phyloP scores from a whole-genome alignment of 257 asterid species.

The Verbena officinalis region DNA sequence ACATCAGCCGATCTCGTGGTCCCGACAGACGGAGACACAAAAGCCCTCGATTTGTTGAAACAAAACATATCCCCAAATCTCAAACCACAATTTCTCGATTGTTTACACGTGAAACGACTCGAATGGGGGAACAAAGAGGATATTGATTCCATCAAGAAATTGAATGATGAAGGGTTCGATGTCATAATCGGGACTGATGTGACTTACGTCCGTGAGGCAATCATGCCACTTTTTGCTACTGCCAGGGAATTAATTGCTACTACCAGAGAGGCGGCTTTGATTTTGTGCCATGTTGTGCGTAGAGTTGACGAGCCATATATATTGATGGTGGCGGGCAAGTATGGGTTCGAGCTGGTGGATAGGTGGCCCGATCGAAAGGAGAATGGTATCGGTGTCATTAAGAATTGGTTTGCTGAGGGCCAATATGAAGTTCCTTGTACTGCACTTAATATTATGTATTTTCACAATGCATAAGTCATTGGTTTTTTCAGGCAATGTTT shows the following conservation, averaged over 20 bases:
- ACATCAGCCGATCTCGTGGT: conserved; percentile 68
- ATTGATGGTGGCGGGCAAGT: conserved; percentile 58
- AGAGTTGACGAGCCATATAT: conserved; percentile 82
- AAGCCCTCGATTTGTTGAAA: conserved; percentile 60
- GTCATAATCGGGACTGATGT: conserved; percentile 89
- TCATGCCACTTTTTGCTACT: conserved; percentile 72
- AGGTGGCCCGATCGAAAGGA: conserved; percentile 52
- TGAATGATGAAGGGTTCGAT: conserved; percentile 66
- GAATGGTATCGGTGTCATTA: conserved; percentile 31
- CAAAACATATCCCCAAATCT: conserved; percentile 65
- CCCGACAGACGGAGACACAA: conserved; percentile 90
- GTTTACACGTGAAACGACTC: conserved; percentile 46
- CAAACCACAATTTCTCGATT: conserved; percentile 38
- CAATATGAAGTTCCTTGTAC: conserved; percentile 45
- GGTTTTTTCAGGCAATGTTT: not conserved
- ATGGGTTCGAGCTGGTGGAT: conserved; percentile 65
- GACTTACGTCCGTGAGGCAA: conserved; percentile 63
- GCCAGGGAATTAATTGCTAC: conserved; percentile 63
- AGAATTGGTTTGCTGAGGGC: conserved; percentile 52
- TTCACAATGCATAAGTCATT: conserved; percentile 39
- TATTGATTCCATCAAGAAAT: conserved; percentile 48
- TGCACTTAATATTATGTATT: conserved; percentile 76
- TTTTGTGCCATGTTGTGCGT: conserved; percentile 81
- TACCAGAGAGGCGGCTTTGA: conserved; percentile 45
- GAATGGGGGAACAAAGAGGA: conserved; percentile 80